Evolutionary conservation across 139 green algal species (phyloP).

Genomic region (Tetraselmis chui): DNA sequence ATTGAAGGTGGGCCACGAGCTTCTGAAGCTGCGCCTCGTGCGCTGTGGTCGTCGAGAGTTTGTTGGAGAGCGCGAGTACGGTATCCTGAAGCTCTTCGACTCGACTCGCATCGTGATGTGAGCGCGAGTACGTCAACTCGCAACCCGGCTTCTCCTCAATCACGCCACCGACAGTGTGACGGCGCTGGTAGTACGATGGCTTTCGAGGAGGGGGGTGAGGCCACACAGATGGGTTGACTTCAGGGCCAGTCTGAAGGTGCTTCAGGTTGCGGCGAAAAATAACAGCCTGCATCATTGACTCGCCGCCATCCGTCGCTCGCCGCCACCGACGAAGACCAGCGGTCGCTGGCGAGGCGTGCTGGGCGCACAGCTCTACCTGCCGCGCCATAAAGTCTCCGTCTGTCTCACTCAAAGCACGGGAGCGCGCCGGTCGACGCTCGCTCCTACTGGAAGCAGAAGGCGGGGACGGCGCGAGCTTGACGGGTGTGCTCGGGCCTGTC

Average conservation of each 20-base stretch:
- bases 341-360: neutral
- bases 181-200: no score
- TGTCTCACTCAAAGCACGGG: neutral
- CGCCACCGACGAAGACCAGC: neutral
- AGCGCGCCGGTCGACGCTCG: neutral
- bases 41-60: neutral
- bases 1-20: neutral
- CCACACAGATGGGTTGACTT: neutral
- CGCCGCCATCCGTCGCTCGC: neutral
- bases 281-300: neutral
- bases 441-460: no score
- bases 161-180: no score
- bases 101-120: no score
- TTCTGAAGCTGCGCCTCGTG: neutral
- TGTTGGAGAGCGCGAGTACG: neutral
- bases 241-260: neutral
- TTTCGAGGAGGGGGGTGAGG: neutral
- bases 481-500: no score
- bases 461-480: no score
- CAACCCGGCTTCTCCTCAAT: no score
- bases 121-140: no score
- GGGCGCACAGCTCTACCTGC: neutral
- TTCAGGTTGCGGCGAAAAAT: neutral
- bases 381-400: neutral
- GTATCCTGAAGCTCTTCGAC: neutral